Evolutionary conservation across 2,329 filamentous ascomycete species (phyloP).

Genomic region (Karstenula rhodostoma): DNA sequence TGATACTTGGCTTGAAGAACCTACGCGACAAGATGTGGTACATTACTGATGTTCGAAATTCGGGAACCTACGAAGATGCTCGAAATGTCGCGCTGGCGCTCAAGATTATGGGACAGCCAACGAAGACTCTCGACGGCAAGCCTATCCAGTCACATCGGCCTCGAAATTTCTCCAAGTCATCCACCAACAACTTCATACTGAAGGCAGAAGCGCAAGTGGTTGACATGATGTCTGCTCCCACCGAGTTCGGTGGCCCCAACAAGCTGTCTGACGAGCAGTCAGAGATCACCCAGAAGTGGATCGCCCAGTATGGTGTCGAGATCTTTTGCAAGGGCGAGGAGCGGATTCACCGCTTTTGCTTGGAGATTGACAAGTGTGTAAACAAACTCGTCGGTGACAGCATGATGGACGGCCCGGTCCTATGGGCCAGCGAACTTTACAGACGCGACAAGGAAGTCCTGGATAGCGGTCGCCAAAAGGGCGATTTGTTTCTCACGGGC

Average conservation of each 20-base stretch:
- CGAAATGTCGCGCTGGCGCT: conserved; percentile 85
- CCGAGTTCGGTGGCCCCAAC: conserved; percentile 87
- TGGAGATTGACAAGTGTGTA: conserved; percentile 87
- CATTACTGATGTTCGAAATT: conserved; percentile 90
- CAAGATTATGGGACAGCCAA: conserved; percentile 81
- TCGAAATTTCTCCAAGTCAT: conserved; percentile 54
- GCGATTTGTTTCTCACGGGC: conserved; percentile 56
- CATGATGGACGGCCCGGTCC: conserved; percentile 81
- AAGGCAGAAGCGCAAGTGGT: conserved; percentile 85
- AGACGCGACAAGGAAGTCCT: conserved; percentile 75
- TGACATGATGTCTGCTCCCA: conserved; percentile 82
- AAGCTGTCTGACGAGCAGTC: conserved; percentile 97
- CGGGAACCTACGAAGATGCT: conserved; percentile 85
- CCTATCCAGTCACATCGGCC: conserved; percentile 50
- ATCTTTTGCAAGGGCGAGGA: conserved; percentile 97
- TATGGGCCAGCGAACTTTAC: conserved; percentile 93
- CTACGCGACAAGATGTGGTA: conserved; percentile 99
- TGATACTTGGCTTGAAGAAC: conserved; percentile 76
- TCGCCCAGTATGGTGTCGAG: conserved; percentile 81
- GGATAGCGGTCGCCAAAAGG: conserved; percentile 59
- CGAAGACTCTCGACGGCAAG: conserved; percentile 52
- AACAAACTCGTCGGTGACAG: conserved; percentile 85
- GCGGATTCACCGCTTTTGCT: conserved; percentile 90
- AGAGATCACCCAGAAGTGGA: conserved; percentile 82
- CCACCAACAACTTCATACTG: conserved; percentile 70